Percentiles rank a stretch among this genome's conserved stretches.
These are phyloP conservation scores for Exutisphaerella laricina DNA, from an alignment of 2,329 filamentous ascomycete genomes.

Conservation along the genomic window DNA sequence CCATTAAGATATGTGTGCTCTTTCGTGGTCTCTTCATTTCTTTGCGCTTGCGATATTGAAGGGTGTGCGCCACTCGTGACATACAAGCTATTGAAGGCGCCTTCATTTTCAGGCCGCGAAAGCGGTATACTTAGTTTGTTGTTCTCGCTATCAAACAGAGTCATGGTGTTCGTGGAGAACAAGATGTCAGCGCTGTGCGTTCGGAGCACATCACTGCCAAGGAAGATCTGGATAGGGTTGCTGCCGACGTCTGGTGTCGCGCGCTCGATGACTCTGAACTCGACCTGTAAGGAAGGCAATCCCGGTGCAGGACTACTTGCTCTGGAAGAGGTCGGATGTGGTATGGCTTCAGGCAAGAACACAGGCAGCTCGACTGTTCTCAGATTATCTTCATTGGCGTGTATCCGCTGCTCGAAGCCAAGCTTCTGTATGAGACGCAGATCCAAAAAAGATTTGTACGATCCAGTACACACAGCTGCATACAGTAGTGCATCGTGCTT, in stretches of 20 bases:
- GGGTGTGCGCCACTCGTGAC: constrained; percentile 44
- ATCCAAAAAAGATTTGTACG: constrained; percentile 79
- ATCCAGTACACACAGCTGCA: constrained; percentile 86
- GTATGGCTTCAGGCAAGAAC: constrained; percentile 85
- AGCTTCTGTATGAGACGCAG: constrained; percentile 68
- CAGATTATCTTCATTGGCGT: constrained; percentile 47
- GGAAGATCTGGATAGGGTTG: constrained; percentile 72
- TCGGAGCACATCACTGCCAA: constrained; percentile 83
- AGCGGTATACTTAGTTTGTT: constrained; percentile 87
- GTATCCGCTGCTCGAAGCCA: constrained; percentile 56
- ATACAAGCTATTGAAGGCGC: constrained; percentile 68
- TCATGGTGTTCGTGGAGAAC: constrained; percentile 86
- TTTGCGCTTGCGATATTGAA: constrained; percentile 4
- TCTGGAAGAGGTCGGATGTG: constrained; percentile 68
- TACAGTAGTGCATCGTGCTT: constrained; percentile 85
- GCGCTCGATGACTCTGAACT: constrained; percentile 67
- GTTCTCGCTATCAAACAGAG: constrained; percentile 77
- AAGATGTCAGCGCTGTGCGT: constrained; percentile 84
- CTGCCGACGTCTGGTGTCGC: constrained; percentile 40
- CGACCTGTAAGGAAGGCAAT: constrained; percentile 72
- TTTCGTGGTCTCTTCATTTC: constrained; percentile 8
- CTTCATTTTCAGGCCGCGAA: constrained; percentile 84
- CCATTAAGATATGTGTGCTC: constrained; percentile 30
- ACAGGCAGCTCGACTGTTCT: constrained; percentile 71
- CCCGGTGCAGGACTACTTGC: constrained; percentile 68